Conservation (phyloP, 768 basidiomycete species). For the Lyophyllum shimeji region DNA sequence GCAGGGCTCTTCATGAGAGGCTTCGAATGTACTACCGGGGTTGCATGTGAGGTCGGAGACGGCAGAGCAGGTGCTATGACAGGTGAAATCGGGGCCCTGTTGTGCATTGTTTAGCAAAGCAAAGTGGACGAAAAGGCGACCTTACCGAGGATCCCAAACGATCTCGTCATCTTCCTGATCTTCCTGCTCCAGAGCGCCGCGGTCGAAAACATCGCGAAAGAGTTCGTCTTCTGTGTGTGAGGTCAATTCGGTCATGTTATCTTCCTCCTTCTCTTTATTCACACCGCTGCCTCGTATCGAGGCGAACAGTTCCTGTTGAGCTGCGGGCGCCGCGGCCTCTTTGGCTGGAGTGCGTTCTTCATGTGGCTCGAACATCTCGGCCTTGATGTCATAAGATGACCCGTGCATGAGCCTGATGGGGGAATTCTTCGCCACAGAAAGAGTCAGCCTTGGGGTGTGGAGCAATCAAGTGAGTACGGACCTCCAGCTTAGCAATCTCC, state of each 20-base stretch:
- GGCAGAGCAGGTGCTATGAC: constrained; percentile 22
- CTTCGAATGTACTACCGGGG: constrained; percentile 34
- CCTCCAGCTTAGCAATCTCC: constrained; percentile 57
- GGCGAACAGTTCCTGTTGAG: constrained; percentile 24
- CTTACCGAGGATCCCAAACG: constrained; percentile 69
- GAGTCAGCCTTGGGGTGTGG: not conserved
- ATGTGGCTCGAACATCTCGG: constrained; percentile 24
- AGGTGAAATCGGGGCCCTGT: constrained; percentile 29
- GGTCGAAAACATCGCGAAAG: constrained; percentile 60
- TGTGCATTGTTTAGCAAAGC: not conserved
- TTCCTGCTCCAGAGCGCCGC: constrained; percentile 48
- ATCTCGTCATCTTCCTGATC: constrained; percentile 75
- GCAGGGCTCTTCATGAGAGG: constrained; percentile 29
- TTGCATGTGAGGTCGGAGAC: constrained; percentile 32
- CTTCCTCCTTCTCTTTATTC: constrained; percentile 42
- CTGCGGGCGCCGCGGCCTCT: constrained; percentile 7
- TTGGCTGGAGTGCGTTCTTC: not conserved
- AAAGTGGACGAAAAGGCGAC: not conserved
- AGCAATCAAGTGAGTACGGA: constrained; percentile 28
- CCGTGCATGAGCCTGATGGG: constrained; percentile 27
- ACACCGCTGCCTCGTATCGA: constrained; percentile 20
- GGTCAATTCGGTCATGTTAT: constrained; percentile 64
- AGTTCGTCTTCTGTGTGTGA: constrained; percentile 84
- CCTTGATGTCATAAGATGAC: constrained; percentile 4
- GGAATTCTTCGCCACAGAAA: constrained; percentile 31